Evolutionary conservation across 306 rosid genomes (phyloP), one percentile per base, ranked within the genome.

Genomic region (Citrullus colocynthis): DNA sequence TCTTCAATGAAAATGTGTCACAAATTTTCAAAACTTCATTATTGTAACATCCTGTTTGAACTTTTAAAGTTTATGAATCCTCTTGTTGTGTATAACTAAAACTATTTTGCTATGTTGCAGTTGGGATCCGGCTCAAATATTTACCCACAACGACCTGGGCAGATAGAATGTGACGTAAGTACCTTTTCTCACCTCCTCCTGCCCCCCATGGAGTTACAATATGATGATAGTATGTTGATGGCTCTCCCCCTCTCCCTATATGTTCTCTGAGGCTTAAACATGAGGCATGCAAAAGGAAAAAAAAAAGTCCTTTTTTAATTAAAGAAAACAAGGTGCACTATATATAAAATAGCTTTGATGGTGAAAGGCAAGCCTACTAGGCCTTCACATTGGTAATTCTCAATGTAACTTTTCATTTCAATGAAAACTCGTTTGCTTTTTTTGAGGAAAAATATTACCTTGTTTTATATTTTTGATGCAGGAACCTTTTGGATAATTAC

Each of bases 111-210:
- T 59, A 51, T 21, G 30, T 84, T 84, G 80, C 91, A 95, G 91
- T 80, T 88, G 85, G 93, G 93, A 81, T 79, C 79, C 45, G 80
- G 85, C 76, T 85, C 90, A 81, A 60, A 81, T 62, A 59, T 86
- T 78, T 88, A 92, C 85, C 97, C 98, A 75, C 97, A 92, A 85
- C 93, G 98, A 77, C 90, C 90, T 51, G 97, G 98, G 75, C 93
- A 89, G 84, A 81, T 85, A 41, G 98, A 95, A 79, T 95, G 98
- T 39, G 98, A 95, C 82, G 98, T 95, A 80, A 65, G 91, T 42
- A 51, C 55, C 51, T 82, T 17, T n/a, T 39, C 54, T 10, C 45
- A 34, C n/a, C 70, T 30, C 21, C 39, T 18, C n/a, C 24, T n/a
- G 0, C 9, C 14, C 15, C 45, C 24, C 10, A 63, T 58, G 34